phyloP scores from a whole-genome alignment of 1,284 basidiomycete genomes.

The Inonotus hispidus region DNA sequence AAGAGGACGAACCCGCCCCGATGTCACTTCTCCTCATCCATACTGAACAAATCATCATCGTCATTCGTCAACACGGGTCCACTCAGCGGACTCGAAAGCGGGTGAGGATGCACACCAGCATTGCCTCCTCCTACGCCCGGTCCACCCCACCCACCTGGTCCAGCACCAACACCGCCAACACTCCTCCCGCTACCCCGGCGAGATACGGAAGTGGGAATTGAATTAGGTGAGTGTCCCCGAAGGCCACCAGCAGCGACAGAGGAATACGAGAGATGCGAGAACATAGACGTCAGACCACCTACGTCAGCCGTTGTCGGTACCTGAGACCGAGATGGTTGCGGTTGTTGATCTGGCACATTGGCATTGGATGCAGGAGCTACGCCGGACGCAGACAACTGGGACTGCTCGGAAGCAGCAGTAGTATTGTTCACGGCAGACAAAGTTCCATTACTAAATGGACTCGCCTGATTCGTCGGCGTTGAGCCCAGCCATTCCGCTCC shows the following conservation, averaged over 20 bases:
- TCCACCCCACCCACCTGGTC: conserved; percentile 11
- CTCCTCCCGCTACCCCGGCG: conserved; percentile 11
- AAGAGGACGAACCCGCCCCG: not conserved
- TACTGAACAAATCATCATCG: conserved; percentile 62
- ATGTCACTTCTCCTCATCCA: conserved; percentile 38
- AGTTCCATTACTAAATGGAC: not conserved
- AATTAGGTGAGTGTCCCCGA: conserved; percentile 25
- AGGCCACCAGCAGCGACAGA: conserved; percentile 32
- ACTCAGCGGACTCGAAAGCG: conserved; percentile 45
- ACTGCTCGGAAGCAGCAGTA: no score
- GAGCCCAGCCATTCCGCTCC: not conserved
- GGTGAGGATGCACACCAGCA: conserved; percentile 8
- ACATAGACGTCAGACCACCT: conserved; percentile 41
- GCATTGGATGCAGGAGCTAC: no score
- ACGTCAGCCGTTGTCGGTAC: conserved; percentile 2
- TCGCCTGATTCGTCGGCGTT: conserved; percentile 3
- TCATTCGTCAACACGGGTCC: conserved; percentile 53
- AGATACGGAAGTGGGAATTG: conserved; percentile 16
- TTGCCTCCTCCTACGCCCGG: not conserved
- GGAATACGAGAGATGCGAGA: conserved; percentile 44
- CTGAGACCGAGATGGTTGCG: no score
- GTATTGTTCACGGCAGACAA: no score
- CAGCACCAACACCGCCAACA: conserved; percentile 12
- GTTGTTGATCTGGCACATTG: no score
- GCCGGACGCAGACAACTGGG: no score